Base-by-base conservation (phyloP, 2,329 filamentous ascomycete genomes). In the Fusarium sterilihyphosum region DNA sequence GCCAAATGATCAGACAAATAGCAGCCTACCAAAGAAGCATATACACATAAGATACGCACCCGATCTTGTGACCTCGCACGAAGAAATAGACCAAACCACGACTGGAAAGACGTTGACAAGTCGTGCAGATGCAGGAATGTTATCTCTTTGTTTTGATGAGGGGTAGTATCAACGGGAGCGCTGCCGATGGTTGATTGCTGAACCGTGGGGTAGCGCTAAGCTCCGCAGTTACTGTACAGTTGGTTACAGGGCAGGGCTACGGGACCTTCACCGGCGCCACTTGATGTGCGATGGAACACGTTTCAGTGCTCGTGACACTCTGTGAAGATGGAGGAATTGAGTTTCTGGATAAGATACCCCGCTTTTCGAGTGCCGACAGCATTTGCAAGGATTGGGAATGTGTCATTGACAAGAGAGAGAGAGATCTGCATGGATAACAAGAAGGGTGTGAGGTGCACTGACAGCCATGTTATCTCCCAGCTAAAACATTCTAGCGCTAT, bases 21-120 rank as follows among this genome's bases (percentile, higher is more conserved):
- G 8, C 16, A n/a, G 8, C 12, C 8, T 14, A 20, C 5, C 18
- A 29, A 22, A 22, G 18, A 17, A 31, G 22, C 8, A 1, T 22
- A 31, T 33, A 16, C 20, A n/a, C 50, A 13, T 17, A 35, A 35
- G 33, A 13, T 47, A 8, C 18, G 26, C 12, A 10, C 18, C 37
- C 17, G 49, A 50, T 41, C 58, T n/a, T 41, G 65, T 70, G 65
- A 70, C 33, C 16, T 29, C 37, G 22, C 13, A 35, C 16, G 35
- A 29, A 22, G 17, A 50, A 41, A 44, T 13, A 65, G 56, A 74
- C 71, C 71, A 74, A 69, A 31, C 71, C 56, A 29, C 61, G 38
- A 47, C 50, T 35, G 68, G 68, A 68, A 74, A 74, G 47, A 40
- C 6, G 41, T 69, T n/a, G 60, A 53, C 72, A 74, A 56, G 52